These are phyloP conservation scores for Aspergillus chevalieri DNA, from an alignment of 2,329 filamentous ascomycete genomes.

Conservation along the genomic window DNA sequence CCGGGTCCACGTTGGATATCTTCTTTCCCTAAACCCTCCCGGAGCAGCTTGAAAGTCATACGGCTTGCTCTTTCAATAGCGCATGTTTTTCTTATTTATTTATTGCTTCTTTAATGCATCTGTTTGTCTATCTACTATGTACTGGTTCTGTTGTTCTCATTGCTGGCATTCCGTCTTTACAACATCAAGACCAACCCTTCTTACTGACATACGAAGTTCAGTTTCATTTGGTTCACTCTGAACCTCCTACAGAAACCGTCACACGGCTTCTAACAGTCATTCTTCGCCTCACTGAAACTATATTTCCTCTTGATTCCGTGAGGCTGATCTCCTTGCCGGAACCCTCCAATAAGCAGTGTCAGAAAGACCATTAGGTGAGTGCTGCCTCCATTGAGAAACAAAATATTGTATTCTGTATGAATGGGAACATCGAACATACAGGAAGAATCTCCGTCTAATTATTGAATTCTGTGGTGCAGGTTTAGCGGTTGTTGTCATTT, in stretches of 20 bases:
- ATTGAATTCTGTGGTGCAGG: constrained; percentile 5
- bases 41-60: background rate
- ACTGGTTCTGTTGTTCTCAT: background rate
- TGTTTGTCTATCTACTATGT: background rate
- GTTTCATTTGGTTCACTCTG: background rate
- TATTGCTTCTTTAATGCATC: background rate
- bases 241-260: background rate
- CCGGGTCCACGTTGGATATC: no score
- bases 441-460: constrained; percentile 2
- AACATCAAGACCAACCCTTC: background rate
- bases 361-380: background rate
- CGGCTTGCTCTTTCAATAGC: background rate
- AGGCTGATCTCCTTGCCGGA: constrained; percentile 1
- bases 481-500: constrained; percentile 13
- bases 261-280: background rate
- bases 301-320: background rate
- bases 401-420: background rate
- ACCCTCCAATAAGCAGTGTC: background rate
- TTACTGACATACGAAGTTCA: background rate
- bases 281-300: background rate
- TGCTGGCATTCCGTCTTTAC: background rate
- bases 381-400: background rate
- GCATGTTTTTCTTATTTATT: background rate
- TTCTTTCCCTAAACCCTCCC: background rate
- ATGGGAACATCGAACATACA: background rate